Base-by-base conservation (phyloP, 78 protist genomes). In the Dictyostelium intermedium region DNA sequence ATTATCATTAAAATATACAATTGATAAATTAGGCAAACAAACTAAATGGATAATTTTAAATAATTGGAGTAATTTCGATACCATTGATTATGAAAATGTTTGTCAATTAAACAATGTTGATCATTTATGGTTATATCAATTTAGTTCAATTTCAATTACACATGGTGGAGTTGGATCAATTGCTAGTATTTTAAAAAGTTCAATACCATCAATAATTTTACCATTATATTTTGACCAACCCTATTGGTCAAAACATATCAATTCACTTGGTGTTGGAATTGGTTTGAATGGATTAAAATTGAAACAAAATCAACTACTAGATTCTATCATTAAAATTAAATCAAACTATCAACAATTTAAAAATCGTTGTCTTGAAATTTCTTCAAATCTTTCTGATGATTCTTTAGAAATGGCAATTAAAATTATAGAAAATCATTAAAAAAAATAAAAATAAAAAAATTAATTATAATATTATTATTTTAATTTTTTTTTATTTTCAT, bases 161-260 rank as follows among this genome's bases (percentile, higher is more conserved):
- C 89, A 83, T 43, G 89, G 89, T 14, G 89, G 89, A 2, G 61
- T 83, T 14, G 89, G 89, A 10, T 41, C 80, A 3, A 41, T 34
- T 41, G 89, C 53, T 4, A 77, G 79, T n/a, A 47, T 45, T 8
- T 60, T 77, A 41, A 77, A 41, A 77, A 41, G 32, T n/a, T 60
- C 50, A 0, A 77, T 35, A 41, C 83, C 83, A 14, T 41, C 83
- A 23, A 66, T 66, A 5, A 27, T 66, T 11, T 11, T 27, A 23
- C 74, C 30, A 11, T 66, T 66, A 27, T 66, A 66, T 66, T 66
- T 66, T 66, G 74, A 66, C 11, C 74, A 66, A 66, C 74, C 74
- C 0, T 27, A 0, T 27, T 27, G 35, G 30, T 23, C 74, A 27
- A 66, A 27, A 66, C 30, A 66, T 27, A 27, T 66, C 0, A 27